Base-by-base conservation (phyloP, 257 asterid species). In the Ilex asprella region DNA sequence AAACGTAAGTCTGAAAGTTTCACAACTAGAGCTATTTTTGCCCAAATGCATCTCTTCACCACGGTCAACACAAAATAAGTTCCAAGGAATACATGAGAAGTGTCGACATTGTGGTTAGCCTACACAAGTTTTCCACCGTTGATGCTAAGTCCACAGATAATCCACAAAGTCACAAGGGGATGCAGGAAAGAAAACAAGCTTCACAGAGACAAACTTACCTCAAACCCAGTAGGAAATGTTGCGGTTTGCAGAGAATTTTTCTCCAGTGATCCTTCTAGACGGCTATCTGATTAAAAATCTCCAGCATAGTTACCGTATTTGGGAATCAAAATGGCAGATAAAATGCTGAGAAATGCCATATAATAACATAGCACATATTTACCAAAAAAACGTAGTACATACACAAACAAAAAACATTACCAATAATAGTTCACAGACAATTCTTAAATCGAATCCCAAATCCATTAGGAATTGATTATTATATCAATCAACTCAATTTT, bases 201-300 rank as follows among this genome's bases (percentile, higher is more conserved):
- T 21, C 10, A 53, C 11, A 53, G 30, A 53, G 2, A 53, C 11
- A 8, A 53, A 16, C 57, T 2, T 7, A 53, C 57, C 57, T 53
- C 57, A 53, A 53, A 53, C 30, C 57, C 57, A 53, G 5, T 53
- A 15, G 57, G 57, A 53, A 53, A 53, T 53, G 7, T 53, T 16
- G 57, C 27, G 10, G 7, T 16, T 53, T 10, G 57, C 30, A n/a
- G 27, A 27, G 15, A 4, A 53, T n/a, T 53, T 14, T 53, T 53
- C 57, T 53, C 30, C 57, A 53, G 11, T 53, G 57, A 14, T 14
- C 29, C 57, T 14, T 53, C n/a, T 7, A 31, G 15, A 0, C 5
- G 11, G 15, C 57, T 53, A 53, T 53, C 57, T 53, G 30, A n/a
- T 53, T 2, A 6, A 53, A 53, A 3, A 16, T 27, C 30, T 21